Percentiles rank a stretch among this genome's conserved stretches.
Evolutionary conservation across 148 eudicot species (phyloP).

Genomic region (Rhododendron vialii): DNA sequence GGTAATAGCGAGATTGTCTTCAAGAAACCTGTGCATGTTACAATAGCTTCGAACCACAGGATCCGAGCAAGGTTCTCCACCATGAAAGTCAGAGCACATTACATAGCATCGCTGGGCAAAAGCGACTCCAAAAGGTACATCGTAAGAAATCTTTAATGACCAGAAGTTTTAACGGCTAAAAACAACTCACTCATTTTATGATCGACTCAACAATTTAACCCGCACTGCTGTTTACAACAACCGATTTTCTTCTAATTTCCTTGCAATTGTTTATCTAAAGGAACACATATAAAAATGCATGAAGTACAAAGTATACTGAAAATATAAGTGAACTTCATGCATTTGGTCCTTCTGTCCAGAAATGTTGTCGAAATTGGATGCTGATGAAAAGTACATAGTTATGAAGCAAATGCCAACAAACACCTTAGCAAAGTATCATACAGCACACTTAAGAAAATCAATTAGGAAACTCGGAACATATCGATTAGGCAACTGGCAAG

Average conservation of each 20-base stretch:
- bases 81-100: not conserved
- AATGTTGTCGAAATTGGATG: not conserved
- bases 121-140: not conserved
- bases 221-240: not conserved
- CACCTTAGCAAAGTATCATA: not conserved
- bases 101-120: not conserved
- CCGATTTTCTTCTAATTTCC: not conserved
- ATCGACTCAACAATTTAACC: not conserved
- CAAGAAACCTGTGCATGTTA: not conserved
- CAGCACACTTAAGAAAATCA: not conserved
- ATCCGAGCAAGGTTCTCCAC: not conserved
- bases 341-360: not conserved
- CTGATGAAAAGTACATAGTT: not conserved
- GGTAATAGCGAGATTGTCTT: not conserved
- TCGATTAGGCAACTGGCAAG: not conserved
- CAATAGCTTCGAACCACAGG: not conserved
- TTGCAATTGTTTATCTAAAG: not conserved
- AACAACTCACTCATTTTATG: not conserved
- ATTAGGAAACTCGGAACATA: not conserved
- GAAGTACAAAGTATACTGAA: not conserved
- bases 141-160: not conserved
- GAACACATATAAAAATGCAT: not conserved
- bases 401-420: not conserved
- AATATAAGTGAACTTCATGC: not conserved
- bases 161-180: not conserved